Conservation (phyloP, 163 green algal species). For the Volvox carteri region DNA sequence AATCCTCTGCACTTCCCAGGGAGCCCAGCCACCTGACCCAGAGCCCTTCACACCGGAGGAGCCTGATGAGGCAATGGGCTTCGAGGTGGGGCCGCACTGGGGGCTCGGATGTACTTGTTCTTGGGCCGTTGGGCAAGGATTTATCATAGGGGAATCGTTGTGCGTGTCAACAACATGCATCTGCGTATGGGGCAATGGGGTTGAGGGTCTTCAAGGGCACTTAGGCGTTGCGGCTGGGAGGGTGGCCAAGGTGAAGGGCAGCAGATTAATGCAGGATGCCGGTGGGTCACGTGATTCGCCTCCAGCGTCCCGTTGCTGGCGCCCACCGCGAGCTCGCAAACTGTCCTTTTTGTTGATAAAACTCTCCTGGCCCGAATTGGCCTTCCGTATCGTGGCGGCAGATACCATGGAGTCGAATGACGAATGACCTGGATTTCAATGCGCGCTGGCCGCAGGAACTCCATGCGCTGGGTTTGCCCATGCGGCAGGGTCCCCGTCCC, state of each 20-base stretch:
- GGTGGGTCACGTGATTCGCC: not conserved
- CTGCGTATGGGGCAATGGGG: not conserved
- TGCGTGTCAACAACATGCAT: not conserved
- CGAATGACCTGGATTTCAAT: not conserved
- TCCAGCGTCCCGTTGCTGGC: not conserved
- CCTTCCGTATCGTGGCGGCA: no score
- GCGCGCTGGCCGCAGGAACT: conserved; percentile 29
- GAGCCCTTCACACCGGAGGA: conserved; percentile 45
- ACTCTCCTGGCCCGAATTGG: no score
- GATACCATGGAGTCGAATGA: not conserved
- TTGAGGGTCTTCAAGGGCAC: not conserved
- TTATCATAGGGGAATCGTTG: not conserved
- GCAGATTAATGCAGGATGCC: not conserved
- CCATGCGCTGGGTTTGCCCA: conserved; percentile 17
- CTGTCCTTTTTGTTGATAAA: not conserved
- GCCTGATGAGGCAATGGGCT: conserved; percentile 33
- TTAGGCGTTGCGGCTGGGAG: not conserved
- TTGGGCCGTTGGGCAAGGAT: not conserved
- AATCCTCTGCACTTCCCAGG: no score
- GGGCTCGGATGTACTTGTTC: not conserved
- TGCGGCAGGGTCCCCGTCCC: conserved; percentile 10
- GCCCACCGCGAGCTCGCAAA: not conserved
- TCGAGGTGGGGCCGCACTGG: conserved; percentile 7
- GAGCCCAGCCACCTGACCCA: conserved; percentile 28
- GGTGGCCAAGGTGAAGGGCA: not conserved